Evolutionary conservation across 257 asterid species (phyloP).

Genomic region (Echium plantagineum): DNA sequence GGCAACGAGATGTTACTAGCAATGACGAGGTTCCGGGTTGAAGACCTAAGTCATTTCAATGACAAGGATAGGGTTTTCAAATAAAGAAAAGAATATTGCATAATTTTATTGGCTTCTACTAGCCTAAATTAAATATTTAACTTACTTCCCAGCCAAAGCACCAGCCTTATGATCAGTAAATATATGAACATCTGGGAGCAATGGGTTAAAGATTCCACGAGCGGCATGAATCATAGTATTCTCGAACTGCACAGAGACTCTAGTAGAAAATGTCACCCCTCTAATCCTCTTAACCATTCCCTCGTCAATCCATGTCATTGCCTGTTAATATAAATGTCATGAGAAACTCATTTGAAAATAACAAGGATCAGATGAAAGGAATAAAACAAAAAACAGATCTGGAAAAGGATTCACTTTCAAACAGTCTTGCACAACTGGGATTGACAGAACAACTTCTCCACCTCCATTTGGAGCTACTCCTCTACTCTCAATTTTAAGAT

Average conservation of each 20-base stretch:
- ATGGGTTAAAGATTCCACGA: conserved; percentile 73
- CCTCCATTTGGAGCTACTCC: conserved; percentile 93
- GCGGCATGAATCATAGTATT: conserved; percentile 68
- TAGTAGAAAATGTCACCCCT: conserved; percentile 74
- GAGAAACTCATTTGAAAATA: conserved; percentile 4
- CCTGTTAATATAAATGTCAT: conserved; percentile 28
- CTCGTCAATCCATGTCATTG: conserved; percentile 75
- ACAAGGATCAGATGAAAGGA: not conserved
- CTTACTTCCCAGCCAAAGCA: conserved; percentile 71
- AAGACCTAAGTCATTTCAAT: too few relatives aligned
- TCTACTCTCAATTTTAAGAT: conserved; percentile 61
- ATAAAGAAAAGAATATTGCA: not conserved
- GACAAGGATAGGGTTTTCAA: not conserved
- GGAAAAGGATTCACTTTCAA: conserved; percentile 36
- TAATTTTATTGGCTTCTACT: not conserved
- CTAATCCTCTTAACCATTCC: conserved; percentile 94
- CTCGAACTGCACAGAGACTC: conserved; percentile 74
- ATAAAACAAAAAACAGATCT: conserved; percentile 6
- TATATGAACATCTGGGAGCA: conserved; percentile 75
- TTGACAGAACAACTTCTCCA: conserved; percentile 61
- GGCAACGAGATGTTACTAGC: too few relatives aligned
- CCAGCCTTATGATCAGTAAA: conserved; percentile 83
- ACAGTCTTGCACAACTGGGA: conserved; percentile 56
- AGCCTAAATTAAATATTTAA: not conserved
- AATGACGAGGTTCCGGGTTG: too few relatives aligned